Conservation (phyloP, 306 rosid species). For the Medicago arabica region DNA sequence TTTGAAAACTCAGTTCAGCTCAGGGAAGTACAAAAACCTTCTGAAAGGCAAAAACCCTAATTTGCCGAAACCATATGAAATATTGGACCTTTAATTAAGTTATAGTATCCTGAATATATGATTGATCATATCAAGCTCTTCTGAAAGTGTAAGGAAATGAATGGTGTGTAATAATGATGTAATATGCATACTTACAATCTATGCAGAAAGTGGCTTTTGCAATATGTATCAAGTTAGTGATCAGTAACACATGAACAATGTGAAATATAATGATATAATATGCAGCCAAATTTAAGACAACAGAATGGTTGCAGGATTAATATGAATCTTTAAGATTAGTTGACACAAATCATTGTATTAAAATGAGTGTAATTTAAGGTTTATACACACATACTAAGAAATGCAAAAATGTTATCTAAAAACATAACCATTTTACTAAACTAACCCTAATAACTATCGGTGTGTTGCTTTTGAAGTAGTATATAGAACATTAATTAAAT, state of each 20-base stretch:
- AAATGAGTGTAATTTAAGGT: too few relatives aligned
- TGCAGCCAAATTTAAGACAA: not conserved
- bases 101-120: not conserved
- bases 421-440: too few relatives aligned
- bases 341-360: not conserved
- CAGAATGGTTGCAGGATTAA: not conserved
- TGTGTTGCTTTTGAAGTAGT: too few relatives aligned
- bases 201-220: not conserved
- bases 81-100: conserved; percentile 1
- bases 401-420: too few relatives aligned
- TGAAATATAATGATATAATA: conserved; percentile 4
- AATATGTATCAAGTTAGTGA: not conserved
- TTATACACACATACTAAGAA: too few relatives aligned
- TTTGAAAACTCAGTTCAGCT: conserved; percentile 87
- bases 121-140: conserved; percentile 34
- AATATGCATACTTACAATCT: not conserved
- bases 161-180: not conserved
- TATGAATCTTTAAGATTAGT: not conserved
- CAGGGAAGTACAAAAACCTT: conserved; percentile 75
- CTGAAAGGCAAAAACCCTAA: conserved; percentile 46
- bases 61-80: not conserved
- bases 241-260: not conserved
- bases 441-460: too few relatives aligned
- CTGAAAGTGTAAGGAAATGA: not conserved
- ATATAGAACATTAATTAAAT: too few relatives aligned